phyloP scores from a whole-genome alignment of 192 early-diverging fungal genomes.

The Coemansia brasiliensis region DNA sequence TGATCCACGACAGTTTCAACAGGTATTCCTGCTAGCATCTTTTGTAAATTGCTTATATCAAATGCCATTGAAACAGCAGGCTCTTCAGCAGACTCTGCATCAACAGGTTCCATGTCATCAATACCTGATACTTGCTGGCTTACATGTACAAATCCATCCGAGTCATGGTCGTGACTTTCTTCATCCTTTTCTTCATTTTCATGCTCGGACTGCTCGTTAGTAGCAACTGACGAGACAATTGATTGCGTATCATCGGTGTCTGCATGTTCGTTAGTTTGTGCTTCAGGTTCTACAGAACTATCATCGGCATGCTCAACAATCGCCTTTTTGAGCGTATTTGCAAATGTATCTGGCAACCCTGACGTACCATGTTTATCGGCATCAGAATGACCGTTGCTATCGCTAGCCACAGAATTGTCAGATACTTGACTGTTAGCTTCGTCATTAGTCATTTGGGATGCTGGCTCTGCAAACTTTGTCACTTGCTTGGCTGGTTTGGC shows the following conservation, averaged over 20 bases:
- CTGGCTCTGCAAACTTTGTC: too few relatives aligned
- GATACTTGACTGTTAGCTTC: too few relatives aligned
- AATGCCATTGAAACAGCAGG: neutral
- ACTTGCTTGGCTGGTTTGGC: neutral
- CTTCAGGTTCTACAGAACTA: neutral
- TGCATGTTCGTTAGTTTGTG: neutral
- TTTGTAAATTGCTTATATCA: slow-evolving; percentile 1
- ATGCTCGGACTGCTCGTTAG: slow-evolving; percentile 1
- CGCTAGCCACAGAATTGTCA: neutral
- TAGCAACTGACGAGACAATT: neutral
- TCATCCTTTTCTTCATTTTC: neutral
- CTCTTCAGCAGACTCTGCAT: neutral
- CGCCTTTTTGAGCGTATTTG: slow-evolving; percentile 9
- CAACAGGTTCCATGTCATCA: slow-evolving; percentile 10
- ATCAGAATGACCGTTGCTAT: too few relatives aligned
- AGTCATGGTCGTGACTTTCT: slow-evolving; percentile 22
- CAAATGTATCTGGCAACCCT: slow-evolving; percentile 9
- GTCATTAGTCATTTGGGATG: too few relatives aligned
- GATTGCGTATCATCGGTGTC: slow-evolving; percentile 1
- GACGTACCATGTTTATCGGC: neutral
- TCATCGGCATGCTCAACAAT: neutral
- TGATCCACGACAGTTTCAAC: slow-evolving; percentile 7
- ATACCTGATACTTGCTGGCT: slow-evolving; percentile 26
- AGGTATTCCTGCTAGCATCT: neutral
- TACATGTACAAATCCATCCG: slow-evolving; percentile 44